Percentiles rank a stretch among this genome's conserved stretches.
Conservation (phyloP, 768 basidiomycete genomes). For the Sistotremastrum niveocremeum region DNA sequence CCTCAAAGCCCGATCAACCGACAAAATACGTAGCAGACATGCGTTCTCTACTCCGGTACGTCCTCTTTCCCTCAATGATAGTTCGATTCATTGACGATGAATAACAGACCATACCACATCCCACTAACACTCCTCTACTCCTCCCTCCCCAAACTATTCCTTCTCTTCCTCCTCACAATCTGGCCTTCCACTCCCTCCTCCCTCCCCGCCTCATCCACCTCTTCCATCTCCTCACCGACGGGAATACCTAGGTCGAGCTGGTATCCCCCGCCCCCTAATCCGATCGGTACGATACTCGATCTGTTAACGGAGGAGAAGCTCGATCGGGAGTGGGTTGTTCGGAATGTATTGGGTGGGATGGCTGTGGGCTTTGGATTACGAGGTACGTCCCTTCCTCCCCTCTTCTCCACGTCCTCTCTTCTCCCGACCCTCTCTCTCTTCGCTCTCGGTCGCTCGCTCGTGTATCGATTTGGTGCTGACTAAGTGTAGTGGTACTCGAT, state of each 20-base stretch:
- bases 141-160: conserved; percentile 70
- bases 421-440: neutral
- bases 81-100: neutral
- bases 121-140: conserved; percentile 75
- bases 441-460: neutral
- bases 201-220: neutral
- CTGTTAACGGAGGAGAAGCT: conserved; percentile 59
- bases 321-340: conserved; percentile 73
- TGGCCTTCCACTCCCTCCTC: conserved; percentile 28
- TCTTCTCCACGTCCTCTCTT: neutral
- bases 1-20: too few relatives aligned
- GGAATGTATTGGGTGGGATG: conserved; percentile 77
- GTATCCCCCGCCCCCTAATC: too few relatives aligned
- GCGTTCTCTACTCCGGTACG: too few relatives aligned
- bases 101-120: conserved; percentile 50
- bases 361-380: conserved; percentile 77
- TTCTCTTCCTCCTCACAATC: conserved; percentile 69
- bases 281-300: conserved; percentile 25
- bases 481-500: conserved; percentile 56
- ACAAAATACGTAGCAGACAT: neutral
- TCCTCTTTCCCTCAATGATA: neutral
- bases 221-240: too few relatives aligned
- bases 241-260: too few relatives aligned
- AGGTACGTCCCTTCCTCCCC: conserved; percentile 28
- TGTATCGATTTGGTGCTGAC: neutral